Base-by-base conservation (phyloP, 169 alveolate species). In the Babesia caballi region DNA sequence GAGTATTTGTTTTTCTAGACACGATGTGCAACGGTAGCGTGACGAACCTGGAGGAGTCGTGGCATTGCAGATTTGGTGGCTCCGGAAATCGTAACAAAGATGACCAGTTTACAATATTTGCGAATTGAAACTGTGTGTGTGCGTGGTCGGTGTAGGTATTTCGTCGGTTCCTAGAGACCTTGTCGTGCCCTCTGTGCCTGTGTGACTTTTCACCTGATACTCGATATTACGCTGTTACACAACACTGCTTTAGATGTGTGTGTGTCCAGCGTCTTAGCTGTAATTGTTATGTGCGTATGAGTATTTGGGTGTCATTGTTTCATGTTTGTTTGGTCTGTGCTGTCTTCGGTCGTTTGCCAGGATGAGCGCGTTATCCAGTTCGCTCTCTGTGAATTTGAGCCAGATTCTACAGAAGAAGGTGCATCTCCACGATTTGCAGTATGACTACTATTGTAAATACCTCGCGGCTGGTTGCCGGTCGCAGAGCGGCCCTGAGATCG, bases 381-480 rank as follows among this genome's bases (percentile, higher is more conserved):
- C 69, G 11, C 47, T 76, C n/a, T 66, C 85, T n/a, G 47, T 76
- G 61, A 76, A 76, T 38, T 42, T 76, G 66, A 66, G 35, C 65
- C 85, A 76, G 54, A 19, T 66, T 38, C 65, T 76, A 17, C 82
- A 58, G 65, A 76, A 76, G 78, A 52, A 47, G 44, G 66, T 76
- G n/a, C 81, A 63, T 11, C 28, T 76, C 27, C 32, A 51, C 36
- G 81, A 76, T 32, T 42, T 76, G 1, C 78, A 76, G 66, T 76
- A 76, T 50, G 85, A 76, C 73, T 67, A 76, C 32, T 76, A 42
- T 56, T 52, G 71, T 17, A 76, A 76, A 17, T 76, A 35, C 69
- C 56, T 76, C 19, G 85, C 78, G 3, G 85, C 66, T 33, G 80
- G 77, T 12, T 76, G 85, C 38, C 51, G 66, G 28, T 76, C 85